These are phyloP conservation scores for Teratosphaeriaceae sp. DNA, from an alignment of 2,329 filamentous ascomycete genomes.

Conservation along the genomic window DNA sequence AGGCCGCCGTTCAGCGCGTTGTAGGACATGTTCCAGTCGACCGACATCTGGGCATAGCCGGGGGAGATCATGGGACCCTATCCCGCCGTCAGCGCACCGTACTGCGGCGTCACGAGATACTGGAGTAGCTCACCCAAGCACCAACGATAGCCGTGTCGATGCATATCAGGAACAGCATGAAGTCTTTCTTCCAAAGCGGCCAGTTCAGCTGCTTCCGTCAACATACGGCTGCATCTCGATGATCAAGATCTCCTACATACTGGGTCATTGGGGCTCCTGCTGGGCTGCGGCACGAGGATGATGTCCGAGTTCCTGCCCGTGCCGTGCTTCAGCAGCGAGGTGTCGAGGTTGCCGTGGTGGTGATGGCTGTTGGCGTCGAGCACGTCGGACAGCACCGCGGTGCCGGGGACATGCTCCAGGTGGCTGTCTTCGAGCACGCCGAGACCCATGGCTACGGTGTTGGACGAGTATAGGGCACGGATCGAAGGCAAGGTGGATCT, in stretches of 20 bases:
- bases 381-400: conserved; percentile 3
- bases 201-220: conserved; percentile 3
- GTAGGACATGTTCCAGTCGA: conserved; percentile 6
- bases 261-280: conserved; percentile 2
- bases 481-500: background rate
- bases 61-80: conserved; percentile 10
- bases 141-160: conserved; percentile 8
- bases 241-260: background rate
- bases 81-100: too few relatives aligned
- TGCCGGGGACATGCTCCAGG: conserved; percentile 7
- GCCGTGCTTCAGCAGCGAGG: conserved; percentile 1
- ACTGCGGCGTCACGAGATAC: too few relatives aligned
- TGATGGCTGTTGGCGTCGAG: background rate
- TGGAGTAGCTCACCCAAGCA: conserved; percentile 3
- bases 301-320: conserved; percentile 4
- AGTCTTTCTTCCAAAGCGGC: conserved; percentile 9
- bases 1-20: conserved; percentile 8
- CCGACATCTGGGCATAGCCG: conserved; percentile 5
- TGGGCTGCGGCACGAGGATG: conserved; percentile 5
- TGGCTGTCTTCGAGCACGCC: conserved; percentile 7
- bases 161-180: conserved; percentile 8
- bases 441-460: conserved; percentile 2
- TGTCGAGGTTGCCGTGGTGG: conserved; percentile 3
- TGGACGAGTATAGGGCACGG: background rate
- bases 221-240: too few relatives aligned